Conservation (phyloP, 768 basidiomycete genomes). For the Steccherinum ochraceum region DNA sequence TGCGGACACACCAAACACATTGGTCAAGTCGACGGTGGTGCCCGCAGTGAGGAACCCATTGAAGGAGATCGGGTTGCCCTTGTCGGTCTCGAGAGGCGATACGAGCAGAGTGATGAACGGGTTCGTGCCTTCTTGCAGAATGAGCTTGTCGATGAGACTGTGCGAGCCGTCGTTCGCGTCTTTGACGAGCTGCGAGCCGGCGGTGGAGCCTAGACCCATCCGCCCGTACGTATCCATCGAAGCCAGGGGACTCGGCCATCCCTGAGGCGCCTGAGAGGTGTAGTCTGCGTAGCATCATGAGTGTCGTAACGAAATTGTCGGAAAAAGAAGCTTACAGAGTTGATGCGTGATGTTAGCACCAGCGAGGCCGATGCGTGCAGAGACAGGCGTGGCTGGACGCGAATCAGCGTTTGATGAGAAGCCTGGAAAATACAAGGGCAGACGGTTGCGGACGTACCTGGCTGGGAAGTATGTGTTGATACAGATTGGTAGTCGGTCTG, state of each 20-base stretch:
- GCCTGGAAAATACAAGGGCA: constrained; percentile 1
- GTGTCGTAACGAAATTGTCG: background rate
- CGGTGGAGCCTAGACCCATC: background rate
- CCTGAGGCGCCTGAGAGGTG: background rate
- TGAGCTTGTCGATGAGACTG: constrained; percentile 7
- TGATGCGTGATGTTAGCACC: background rate
- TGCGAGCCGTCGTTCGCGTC: background rate
- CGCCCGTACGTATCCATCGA: background rate
- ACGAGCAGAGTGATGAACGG: constrained; percentile 9
- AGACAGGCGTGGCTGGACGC: background rate
- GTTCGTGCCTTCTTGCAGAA: background rate
- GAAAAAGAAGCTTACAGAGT: background rate
- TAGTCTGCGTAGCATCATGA: background rate
- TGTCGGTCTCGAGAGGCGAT: background rate
- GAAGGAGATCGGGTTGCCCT: background rate
- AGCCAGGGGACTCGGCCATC: background rate
- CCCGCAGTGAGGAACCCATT: constrained; percentile 9
- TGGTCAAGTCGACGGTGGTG: background rate
- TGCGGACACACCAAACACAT: background rate
- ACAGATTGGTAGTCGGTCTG: background rate
- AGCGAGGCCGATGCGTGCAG: background rate
- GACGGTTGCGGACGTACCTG: background rate
- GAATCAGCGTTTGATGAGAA: background rate
- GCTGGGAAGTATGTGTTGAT: background rate
- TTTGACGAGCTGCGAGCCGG: background rate